Conservation (phyloP, 148 eudicot genomes). For the Polygonum maritimum region DNA sequence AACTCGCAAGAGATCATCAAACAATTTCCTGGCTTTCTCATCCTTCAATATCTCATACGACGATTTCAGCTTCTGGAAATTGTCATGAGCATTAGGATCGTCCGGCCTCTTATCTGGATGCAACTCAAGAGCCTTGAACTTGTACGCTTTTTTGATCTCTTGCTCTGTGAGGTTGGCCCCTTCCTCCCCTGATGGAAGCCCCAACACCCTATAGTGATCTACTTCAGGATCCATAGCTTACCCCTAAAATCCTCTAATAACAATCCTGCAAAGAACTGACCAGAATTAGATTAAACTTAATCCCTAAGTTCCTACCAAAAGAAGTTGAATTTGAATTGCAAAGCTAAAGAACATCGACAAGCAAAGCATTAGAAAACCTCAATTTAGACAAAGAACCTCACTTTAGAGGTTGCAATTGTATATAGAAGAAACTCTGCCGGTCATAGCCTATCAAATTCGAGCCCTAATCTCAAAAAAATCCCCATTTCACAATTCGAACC, state of each 20-base stretch:
- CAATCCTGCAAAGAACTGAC: neutral
- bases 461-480: neutral
- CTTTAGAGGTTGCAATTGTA: neutral
- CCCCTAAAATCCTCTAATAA: neutral
- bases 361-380: neutral
- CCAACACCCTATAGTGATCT: conserved; percentile 53
- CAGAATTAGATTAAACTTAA: neutral
- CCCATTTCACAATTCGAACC: neutral
- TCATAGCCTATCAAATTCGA: neutral
- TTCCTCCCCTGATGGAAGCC: conserved; percentile 58
- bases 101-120: conserved; percentile 64
- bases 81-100: conserved; percentile 51
- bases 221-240: conserved; percentile 36
- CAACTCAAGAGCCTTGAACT: conserved; percentile 40
- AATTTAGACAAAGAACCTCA: neutral
- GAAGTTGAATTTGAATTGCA: neutral
- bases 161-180: conserved; percentile 34
- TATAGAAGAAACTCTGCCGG: neutral
- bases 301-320: neutral
- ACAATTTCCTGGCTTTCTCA: conserved; percentile 41
- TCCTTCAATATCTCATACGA: conserved; percentile 55
- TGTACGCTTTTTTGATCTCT: conserved; percentile 58
- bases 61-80: conserved; percentile 44
- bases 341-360: neutral
- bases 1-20: conserved; percentile 46